Evolutionary conservation across 305 asterid species (phyloP), one percentile per base, ranked within the genome.

Genomic region (Petunia hybrid): DNA sequence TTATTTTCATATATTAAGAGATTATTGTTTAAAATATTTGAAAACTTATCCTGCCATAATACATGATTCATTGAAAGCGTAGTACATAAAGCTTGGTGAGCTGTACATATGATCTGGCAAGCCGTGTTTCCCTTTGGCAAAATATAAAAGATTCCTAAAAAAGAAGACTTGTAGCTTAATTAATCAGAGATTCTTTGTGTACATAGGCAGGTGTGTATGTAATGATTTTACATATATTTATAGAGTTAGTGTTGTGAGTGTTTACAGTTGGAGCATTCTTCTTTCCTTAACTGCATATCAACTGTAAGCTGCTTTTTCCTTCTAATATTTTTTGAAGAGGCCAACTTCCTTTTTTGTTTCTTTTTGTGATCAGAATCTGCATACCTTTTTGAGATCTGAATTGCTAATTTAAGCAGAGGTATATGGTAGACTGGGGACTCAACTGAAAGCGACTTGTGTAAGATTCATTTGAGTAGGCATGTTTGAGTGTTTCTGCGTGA

Each of bases 171-270:
- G 76, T 16, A 22, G 56, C 35, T 69, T 43, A 69, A 4, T 69
- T 69, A 7, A 69, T 69, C 57, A 69, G 9, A 69, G 59, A 69
- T 69, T 43, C 76, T 69, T 16, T 67, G 57, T 69, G 14, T 67
- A 16, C 3, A 16, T 56, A 0, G 76, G 40, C 57, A 68, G 8
- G 3, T 66, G 76, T 43, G 76, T 69, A 3, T 16, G 57, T 1
- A 43, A 69, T 69, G 57, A 69, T 69, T 68, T 2, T 57, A 56
- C 2, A 53, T 5, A 6, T 5, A 39, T 5, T 0, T 13, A 66
- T 36, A 22, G 57, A n/a, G 38, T 36, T 35, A 6, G 13, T 3
- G 35, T 57, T 57, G 35, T 57, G 35, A 57, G 64, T 16, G 64
- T 59, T 16, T 0, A 13, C 45, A 69, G 76, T 57, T 69, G 76